A percentile compares a stretch with the other conserved stretches of the same genome.
These are phyloP conservation scores for Alternaria metachromatica DNA, from an alignment of 2,329 filamentous ascomycete genomes.

Conservation along the genomic window DNA sequence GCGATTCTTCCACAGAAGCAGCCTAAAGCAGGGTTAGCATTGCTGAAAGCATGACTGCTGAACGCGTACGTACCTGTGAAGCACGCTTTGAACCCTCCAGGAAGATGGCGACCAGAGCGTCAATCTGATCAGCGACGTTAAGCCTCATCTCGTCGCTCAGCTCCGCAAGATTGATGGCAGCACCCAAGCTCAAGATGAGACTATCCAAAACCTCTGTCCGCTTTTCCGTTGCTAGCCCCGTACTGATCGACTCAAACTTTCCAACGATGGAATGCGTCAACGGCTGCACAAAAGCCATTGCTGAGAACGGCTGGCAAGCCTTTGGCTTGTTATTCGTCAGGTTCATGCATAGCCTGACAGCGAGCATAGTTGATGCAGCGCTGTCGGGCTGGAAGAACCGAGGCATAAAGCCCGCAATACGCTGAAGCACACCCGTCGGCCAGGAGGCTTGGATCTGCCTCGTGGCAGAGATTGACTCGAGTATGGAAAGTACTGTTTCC, in stretches of 20 bases:
- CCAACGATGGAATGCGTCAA: constrained; percentile 41
- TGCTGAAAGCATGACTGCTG: neutral
- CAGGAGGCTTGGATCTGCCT: constrained; percentile 46
- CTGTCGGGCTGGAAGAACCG: constrained; percentile 30
- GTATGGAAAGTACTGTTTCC: constrained; percentile 55
- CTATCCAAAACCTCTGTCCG: constrained; percentile 67
- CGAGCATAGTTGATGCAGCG: constrained; percentile 47
- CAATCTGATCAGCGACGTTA: constrained; percentile 52
- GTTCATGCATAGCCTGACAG: constrained; percentile 79
- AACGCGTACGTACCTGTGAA: constrained; percentile 66
- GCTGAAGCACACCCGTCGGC: constrained; percentile 58
- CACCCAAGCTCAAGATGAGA: constrained; percentile 78
- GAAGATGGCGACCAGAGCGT: constrained; percentile 69
- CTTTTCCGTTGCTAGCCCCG: constrained; percentile 54
- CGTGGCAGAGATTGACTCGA: constrained; percentile 60
- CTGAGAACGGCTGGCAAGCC: constrained; percentile 73
- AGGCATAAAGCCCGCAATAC: constrained; percentile 57
- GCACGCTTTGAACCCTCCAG: constrained; percentile 70
- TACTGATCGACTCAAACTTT: constrained; percentile 32
- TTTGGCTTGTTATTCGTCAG: constrained; percentile 80
- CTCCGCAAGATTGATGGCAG: constrained; percentile 87
- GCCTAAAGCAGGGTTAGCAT: constrained; percentile 50
- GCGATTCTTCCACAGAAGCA: constrained; percentile 69
- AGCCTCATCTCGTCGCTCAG: constrained; percentile 67
- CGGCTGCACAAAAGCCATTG: constrained; percentile 56